These are phyloP conservation scores for Colletotrichum lindemuthianum DNA, from an alignment of 2,329 filamentous ascomycete species.

Conservation along the genomic window DNA sequence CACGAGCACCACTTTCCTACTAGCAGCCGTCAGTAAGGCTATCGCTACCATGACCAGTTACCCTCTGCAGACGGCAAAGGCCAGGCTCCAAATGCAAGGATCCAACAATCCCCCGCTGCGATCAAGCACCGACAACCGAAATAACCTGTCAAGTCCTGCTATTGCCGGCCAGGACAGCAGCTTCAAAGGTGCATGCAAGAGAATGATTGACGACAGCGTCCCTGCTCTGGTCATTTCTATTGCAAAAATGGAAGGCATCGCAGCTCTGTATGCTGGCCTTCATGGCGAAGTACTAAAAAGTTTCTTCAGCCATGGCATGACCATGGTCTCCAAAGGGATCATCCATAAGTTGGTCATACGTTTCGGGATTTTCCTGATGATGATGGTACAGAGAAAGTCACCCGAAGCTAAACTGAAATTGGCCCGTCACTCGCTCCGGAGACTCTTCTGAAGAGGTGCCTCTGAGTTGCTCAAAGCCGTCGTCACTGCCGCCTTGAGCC, in stretches of 20 bases:
- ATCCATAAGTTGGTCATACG: slow-evolving; percentile 78
- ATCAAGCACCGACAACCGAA: slow-evolving; percentile 39
- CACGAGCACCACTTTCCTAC: slow-evolving; percentile 48
- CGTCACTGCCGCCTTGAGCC: too few relatives aligned
- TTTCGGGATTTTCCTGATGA: slow-evolving; percentile 68
- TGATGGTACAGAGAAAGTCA: slow-evolving; percentile 14
- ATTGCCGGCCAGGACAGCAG: neutral
- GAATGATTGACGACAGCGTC: slow-evolving; percentile 59
- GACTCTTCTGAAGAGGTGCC: neutral
- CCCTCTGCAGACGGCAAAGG: slow-evolving; percentile 87
- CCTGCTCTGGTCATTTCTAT: slow-evolving; percentile 71
- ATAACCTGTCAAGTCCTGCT: neutral
- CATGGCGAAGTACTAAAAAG: slow-evolving; percentile 81
- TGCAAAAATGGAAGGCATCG: slow-evolving; percentile 70
- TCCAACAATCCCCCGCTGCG: slow-evolving; percentile 18
- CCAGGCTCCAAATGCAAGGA: slow-evolving; percentile 73
- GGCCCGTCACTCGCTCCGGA: slow-evolving; percentile 26
- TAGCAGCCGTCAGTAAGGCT: slow-evolving; percentile 82
- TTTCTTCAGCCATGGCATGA: slow-evolving; percentile 86
- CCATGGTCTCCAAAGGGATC: slow-evolving; percentile 86
- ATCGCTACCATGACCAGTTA: slow-evolving; percentile 82
- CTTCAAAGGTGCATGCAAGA: slow-evolving; percentile 28
- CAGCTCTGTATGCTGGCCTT: slow-evolving; percentile 79
- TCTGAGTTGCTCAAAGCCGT: too few relatives aligned
- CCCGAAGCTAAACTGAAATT: slow-evolving; percentile 36